Base-by-base conservation (phyloP, 768 basidiomycete genomes). In the Hygrophorus russula region DNA sequence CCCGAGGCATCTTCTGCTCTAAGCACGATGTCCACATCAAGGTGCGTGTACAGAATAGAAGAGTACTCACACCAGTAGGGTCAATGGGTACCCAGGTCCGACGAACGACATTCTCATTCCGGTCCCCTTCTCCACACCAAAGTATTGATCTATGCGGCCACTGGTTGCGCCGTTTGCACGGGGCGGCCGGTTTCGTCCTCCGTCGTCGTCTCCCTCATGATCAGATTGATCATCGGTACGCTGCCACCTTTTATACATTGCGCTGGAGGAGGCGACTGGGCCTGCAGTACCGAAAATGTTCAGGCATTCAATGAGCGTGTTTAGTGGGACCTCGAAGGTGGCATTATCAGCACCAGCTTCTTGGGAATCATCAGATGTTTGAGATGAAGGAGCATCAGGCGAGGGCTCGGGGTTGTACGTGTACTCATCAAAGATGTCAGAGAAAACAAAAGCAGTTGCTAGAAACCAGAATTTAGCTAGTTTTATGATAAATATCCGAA, bases 201-300 rank as follows among this genome's bases (percentile, higher is more conserved):
- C 65, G 44, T 58, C 64, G 40, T 60, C 68, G 35, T 61, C 61
- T 31, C 52, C 58, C 20, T 64, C 67, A 35, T 67, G 64, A 32
- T 74, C 71, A 0, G 68, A 69, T 7, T 61, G 72, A 10, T 73
- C 74, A 0, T 64, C 71, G 36, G 63, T 58, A 41, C 60, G 63
- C 43, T 63, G 67, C 71, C 73, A 76, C 44, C 63, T 68, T 54
- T 67, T 76, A 50, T 62, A 66, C 49, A 68, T 70, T 7, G 50
- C 56, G 42, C 53, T 56, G 11, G 63, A 56, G 11, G 64, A 54
- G 29, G 58, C 54, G 27, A 61, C 55, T 31, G 67, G 59, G 10
- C 74, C 69, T 1, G 84, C 87, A 9, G 90, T 86, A 20, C 94
- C 93, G 53, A 93, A 97, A 44, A 97, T 82, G 53, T 94, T 93